These are phyloP conservation scores for Suhomyces maxii DNA, from an alignment of 1,139 yeast species.

Conservation along the genomic window DNA sequence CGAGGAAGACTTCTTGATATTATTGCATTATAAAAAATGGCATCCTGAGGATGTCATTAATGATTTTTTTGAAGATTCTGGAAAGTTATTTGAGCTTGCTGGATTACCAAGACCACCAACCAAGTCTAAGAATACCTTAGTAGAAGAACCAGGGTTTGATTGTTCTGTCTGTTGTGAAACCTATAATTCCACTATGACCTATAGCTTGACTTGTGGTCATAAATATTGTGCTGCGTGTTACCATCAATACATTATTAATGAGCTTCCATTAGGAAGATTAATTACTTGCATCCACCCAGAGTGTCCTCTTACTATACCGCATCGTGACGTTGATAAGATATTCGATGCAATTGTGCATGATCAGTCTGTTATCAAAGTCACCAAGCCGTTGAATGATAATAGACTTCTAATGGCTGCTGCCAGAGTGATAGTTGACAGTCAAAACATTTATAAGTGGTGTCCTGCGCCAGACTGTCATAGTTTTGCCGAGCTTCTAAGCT, in stretches of 20 bases:
- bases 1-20: constrained; percentile 44
- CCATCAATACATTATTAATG: constrained; percentile 53
- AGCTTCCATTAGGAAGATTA: constrained; percentile 53
- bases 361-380: constrained; percentile 8
- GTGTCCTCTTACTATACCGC: constrained; percentile 37
- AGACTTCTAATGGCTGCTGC: constrained; percentile 30
- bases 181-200: constrained; percentile 38
- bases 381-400: constrained; percentile 11
- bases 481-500: constrained; percentile 38
- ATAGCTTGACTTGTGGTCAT: constrained; percentile 68
- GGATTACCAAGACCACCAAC: constrained; percentile 41
- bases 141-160: constrained; percentile 24
- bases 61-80: constrained; percentile 57
- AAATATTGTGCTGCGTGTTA: constrained; percentile 70
- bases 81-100: constrained; percentile 41
- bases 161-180: constrained; percentile 77
- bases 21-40: constrained; percentile 70
- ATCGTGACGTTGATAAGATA: constrained; percentile 26
- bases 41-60: constrained; percentile 72
- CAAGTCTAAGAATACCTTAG: constrained; percentile 22
- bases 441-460: constrained; percentile 66
- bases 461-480: constrained; percentile 82
- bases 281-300: constrained; percentile 64
- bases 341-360: constrained; percentile 11
- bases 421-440: constrained; percentile 51